A percentile compares a stretch with the other conserved stretches of the same genome.
Conservation (phyloP, 2,329 filamentous ascomycete genomes). For the Ophiobolus disseminans region DNA sequence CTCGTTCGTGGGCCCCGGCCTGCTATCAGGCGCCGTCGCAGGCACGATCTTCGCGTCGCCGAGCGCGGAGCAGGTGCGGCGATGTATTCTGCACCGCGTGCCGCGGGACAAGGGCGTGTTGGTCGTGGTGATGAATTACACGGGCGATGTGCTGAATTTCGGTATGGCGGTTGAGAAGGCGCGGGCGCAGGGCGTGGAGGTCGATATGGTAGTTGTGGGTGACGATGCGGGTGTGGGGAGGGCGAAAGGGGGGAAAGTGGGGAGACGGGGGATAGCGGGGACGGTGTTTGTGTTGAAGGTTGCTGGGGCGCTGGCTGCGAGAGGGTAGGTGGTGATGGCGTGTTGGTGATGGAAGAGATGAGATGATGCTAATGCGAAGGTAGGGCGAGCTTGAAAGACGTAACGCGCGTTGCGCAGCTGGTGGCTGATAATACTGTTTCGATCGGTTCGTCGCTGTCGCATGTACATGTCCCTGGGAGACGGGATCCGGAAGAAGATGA, state of each 20-base stretch:
- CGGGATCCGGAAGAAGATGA: constrained; percentile 64
- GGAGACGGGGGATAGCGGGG: constrained; percentile 86
- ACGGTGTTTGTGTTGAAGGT: constrained; percentile 93
- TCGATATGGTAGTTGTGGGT: constrained; percentile 89
- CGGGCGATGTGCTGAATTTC: constrained; percentile 79
- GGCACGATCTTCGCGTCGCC: constrained; percentile 88
- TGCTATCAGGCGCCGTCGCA: constrained; percentile 81
- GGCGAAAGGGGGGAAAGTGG: constrained; percentile 85
- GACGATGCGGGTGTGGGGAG: constrained; percentile 92
- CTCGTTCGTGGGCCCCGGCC: constrained; percentile 80
- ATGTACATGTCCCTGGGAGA: constrained; percentile 92
- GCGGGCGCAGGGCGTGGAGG: constrained; percentile 75
- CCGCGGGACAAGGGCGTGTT: constrained; percentile 76
- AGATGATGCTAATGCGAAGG: constrained; percentile 11
- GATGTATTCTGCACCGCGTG: constrained; percentile 76
- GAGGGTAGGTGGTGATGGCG: constrained; percentile 57
- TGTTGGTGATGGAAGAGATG: neutral
- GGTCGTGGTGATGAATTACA: constrained; percentile 96
- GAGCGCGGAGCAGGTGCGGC: constrained; percentile 80
- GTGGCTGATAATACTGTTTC: constrained; percentile 79
- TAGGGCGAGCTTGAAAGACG: constrained; percentile 67
- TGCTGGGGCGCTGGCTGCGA: constrained; percentile 79
- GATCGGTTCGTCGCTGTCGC: constrained; percentile 83
- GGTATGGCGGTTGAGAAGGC: constrained; percentile 94
- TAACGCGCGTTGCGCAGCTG: constrained; percentile 73